A percentile compares a stretch with the other conserved stretches of the same genome.
These are phyloP conservation scores for Colletotrichum euphorbiae DNA, from an alignment of 2,329 filamentous ascomycete species.

Conservation along the genomic window DNA sequence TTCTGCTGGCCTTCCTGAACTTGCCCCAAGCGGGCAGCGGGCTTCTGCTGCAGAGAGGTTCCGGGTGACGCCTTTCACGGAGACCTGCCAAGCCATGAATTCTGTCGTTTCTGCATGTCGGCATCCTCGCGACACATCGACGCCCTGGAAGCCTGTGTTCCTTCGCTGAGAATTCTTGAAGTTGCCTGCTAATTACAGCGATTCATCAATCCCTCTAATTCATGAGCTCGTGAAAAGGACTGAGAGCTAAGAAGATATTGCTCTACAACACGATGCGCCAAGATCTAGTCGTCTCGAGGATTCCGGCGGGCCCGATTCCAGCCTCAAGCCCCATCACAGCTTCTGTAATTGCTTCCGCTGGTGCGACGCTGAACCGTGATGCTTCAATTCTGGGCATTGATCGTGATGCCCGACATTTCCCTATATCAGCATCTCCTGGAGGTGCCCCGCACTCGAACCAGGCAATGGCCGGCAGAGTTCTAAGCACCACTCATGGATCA, in stretches of 20 bases:
- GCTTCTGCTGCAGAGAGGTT: neutral
- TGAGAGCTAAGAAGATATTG: no score
- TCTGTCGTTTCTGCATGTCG: conserved; percentile 27
- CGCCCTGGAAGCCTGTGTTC: neutral
- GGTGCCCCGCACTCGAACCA: neutral
- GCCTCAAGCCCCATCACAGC: no score
- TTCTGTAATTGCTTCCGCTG: neutral
- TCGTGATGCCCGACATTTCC: conserved; percentile 2
- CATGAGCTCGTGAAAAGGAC: no score
- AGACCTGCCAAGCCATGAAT: conserved; percentile 18
- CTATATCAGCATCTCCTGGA: neutral
- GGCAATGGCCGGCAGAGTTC: neutral
- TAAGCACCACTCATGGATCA: conserved; percentile 8
- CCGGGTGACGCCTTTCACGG: neutral
- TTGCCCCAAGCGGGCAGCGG: neutral
- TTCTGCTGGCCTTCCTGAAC: neutral
- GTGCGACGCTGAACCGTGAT: neutral
- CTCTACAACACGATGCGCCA: no score
- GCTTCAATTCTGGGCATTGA: neutral
- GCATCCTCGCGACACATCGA: neutral
- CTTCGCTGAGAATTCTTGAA: no score
- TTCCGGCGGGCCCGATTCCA: no score
- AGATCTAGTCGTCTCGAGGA: no score
- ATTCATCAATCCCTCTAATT: no score
- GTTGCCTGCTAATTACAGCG: no score